A percentile compares a stretch with the other conserved stretches of the same genome.
phyloP scores from a whole-genome alignment of 345 rosid genomes.

The Salix viminalis region DNA sequence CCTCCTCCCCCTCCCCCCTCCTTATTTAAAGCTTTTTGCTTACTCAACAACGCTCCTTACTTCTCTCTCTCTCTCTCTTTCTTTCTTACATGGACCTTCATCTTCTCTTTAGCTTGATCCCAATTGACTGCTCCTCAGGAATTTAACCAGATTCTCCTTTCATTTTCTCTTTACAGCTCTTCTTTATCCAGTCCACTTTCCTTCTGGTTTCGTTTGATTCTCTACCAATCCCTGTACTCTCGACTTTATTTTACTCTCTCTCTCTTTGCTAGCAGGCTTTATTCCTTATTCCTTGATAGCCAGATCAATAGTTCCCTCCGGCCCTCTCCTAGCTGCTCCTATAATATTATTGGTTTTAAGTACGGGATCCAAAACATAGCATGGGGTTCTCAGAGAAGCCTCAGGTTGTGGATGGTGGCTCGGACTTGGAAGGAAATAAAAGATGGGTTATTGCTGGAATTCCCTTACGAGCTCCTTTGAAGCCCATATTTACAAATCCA shows the following conservation, averaged over 20 bases:
- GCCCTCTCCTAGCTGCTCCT: neutral
- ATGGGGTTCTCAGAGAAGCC: constrained; percentile 58
- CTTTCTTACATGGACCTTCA: too few relatives aligned
- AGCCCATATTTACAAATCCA: constrained; percentile 43
- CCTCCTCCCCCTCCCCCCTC: neutral
- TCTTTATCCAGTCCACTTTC: constrained; percentile 22
- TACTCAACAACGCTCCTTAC: neutral
- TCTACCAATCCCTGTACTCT: constrained; percentile 14
- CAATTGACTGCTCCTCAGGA: neutral
- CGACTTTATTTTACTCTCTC: constrained; percentile 24
- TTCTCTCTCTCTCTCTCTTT: neutral
- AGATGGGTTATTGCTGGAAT: constrained; percentile 56
- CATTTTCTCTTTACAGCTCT: constrained; percentile 2
- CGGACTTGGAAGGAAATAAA: constrained; percentile 39
- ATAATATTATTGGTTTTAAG: neutral
- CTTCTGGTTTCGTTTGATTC: constrained; percentile 39
- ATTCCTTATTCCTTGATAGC: constrained; percentile 16
- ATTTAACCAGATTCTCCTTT: neutral
- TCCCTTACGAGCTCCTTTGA: constrained; percentile 54
- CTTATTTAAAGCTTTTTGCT: constrained; percentile 18
- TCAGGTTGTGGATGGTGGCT: constrained; percentile 47
- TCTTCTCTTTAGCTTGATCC: neutral
- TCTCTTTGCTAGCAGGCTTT: constrained; percentile 18
- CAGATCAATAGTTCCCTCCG: too few relatives aligned
- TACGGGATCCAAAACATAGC: constrained; percentile 22